Percentiles rank a stretch among this genome's conserved stretches.
Evolutionary conservation across 345 rosid species (phyloP).

Genomic region (Psidium friedrichsthalianum): DNA sequence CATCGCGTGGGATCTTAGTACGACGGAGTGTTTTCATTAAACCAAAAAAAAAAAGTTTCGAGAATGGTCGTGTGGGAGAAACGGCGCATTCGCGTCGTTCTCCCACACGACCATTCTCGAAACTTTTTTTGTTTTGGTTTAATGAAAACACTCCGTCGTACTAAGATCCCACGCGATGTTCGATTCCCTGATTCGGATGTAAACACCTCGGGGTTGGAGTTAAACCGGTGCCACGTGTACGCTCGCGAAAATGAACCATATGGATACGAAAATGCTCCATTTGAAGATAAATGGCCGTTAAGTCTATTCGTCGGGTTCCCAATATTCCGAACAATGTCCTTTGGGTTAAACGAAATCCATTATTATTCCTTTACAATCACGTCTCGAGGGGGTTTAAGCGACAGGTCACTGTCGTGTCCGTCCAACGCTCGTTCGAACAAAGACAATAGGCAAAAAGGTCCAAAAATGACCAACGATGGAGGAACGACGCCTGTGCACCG

Average conservation of each 20-base stretch:
- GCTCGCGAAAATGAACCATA: background rate
- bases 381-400: background rate
- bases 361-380: background rate
- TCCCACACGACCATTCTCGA: too few species aligned
- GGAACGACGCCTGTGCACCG: background rate
- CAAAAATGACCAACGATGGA: background rate
- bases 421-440: background rate
- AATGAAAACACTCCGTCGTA: too few species aligned
- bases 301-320: background rate
- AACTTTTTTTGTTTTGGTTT: too few species aligned
- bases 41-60: too few species aligned
- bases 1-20: too few species aligned
- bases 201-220: too few species aligned
- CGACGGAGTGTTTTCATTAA: too few species aligned
- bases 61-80: too few species aligned
- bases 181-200: too few species aligned
- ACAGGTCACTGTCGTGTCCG: background rate
- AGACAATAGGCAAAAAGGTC: background rate
- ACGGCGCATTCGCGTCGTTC: too few species aligned
- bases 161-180: too few species aligned
- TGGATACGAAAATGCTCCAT: background rate
- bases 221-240: background rate
- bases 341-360: background rate
- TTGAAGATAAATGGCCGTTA: background rate
- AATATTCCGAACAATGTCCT: background rate